Evolutionary conservation across 208 protist genomes (phyloP), one percentile per base, ranked within the genome.

Genomic region (Trypanosoma platydactyli): DNA sequence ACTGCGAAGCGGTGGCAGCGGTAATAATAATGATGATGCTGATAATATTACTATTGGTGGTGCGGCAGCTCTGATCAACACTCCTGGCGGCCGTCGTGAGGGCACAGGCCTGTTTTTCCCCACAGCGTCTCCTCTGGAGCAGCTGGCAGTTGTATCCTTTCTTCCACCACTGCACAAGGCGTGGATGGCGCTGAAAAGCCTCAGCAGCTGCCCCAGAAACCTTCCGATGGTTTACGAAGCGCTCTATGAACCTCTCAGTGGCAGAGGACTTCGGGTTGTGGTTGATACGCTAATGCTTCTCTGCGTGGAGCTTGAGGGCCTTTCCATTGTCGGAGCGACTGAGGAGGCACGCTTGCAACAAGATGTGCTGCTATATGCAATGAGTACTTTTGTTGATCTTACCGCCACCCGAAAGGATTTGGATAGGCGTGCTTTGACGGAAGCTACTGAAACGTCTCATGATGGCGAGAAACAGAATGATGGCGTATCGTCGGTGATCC

Each of bases 151-250:
- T 25, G 62, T 88, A 24, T 55, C 83, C 30, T 77, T 86, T 55
- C 77, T 92, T 41, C 84, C 84, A 30, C 78, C 83, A 20, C 57
- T 90, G 35, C 88, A 94, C 66, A 94, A 94, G 79, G 75, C 68
- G 20, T 94, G 85, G 83, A 83, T 87, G 76, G 70, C 78, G 27
- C 72, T 91, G 41, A 68, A 77, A 50, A 64, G 58, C 46, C 30
- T 89, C n/a, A 78, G 61, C 61, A 69, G 75, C 52, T 77, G 74
- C 58, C 49, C 65, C 16, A 46, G 67, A 11, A 94, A 94, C 65
- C 48, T 88, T 33, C 73, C 80, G 22, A 71, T 94, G 55, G 64
- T 94, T n/a, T 91, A 83, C 40, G 83, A 90, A 24, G 71, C 74
- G 9, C 52, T 91, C 2, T 80, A 88, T 46, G 74, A 80, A 4